Base-by-base conservation (phyloP, 2,329 filamentous ascomycete species). In the Fusarium anguioides region DNA sequence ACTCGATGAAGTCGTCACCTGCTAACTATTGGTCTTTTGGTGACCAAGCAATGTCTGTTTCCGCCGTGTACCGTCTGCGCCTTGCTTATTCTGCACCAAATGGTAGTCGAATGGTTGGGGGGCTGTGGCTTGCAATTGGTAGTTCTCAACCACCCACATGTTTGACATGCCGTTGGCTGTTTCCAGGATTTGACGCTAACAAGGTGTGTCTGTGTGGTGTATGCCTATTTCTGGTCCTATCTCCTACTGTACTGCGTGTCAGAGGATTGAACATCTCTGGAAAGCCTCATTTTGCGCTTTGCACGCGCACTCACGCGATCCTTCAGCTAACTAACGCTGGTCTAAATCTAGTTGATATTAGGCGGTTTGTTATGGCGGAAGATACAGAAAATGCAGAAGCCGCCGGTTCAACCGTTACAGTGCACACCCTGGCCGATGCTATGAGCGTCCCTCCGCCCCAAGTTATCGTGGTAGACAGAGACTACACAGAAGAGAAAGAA, bases 391-490 rank as follows among this genome's bases (percentile, higher is more conserved):
- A 53, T 37, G 50, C 31, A 48, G 55, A 65, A 42, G 36, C 45
- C 40, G 71, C 68, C 37, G 62, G 68, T 41, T 61, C 63, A 48
- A 59, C 60, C 29, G 48, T 62, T 35, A 56, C 67, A 17, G 62
- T 59, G 35, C 70, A 68, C 33, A 61, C 57, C 46, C 54, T 66
- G 31, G 60, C 58, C 52, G 70, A 71, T 49, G 57, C 68, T 14
- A 70, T 72, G 57, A 58, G 33, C 29, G 60, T 57, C 21, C 60
- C 71, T 50, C 70, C 58, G 37, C 69, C 69, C n/a, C 37, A 45
- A 18, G 68, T 71, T 29, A 61, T 74, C 37, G 70, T 74, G 35
- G 59, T 74, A 37, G 63, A 71, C 35, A 64, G 53, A 42, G 59
- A 62, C 18, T 70, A 74, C 51, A 44, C 46, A 27, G 51, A 66